phyloP scores from a whole-genome alignment of 768 basidiomycete species.

The Collybia mongolica region DNA sequence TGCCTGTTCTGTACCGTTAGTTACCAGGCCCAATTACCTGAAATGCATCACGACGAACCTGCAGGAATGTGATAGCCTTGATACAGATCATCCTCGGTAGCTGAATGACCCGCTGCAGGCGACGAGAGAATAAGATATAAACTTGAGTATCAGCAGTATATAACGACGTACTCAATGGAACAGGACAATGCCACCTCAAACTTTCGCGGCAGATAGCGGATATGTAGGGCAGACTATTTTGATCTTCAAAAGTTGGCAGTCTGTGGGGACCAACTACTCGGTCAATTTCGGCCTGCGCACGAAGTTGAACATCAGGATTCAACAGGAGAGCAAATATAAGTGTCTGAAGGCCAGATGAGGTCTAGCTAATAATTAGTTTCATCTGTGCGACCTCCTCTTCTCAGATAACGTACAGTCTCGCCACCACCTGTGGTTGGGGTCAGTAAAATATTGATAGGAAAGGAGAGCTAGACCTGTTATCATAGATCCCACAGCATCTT shows the following conservation, averaged over 20 bases:
- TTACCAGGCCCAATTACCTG: no score
- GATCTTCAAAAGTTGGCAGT: slow-evolving; percentile 28
- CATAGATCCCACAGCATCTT: slow-evolving; percentile 29
- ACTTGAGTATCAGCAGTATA: not conserved
- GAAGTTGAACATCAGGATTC: slow-evolving; percentile 24
- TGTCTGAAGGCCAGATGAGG: slow-evolving; percentile 6
- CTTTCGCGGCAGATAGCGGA: slow-evolving; percentile 28
- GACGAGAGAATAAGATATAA: slow-evolving; percentile 2
- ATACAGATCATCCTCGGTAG: slow-evolving; percentile 6
- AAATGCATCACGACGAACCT: slow-evolving; percentile 7
- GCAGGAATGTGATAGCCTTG: slow-evolving; percentile 15
- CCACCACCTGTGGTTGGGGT: no score
- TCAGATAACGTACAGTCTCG: slow-evolving; percentile 1
- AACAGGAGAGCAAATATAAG: slow-evolving; percentile 30
- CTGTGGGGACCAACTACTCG: slow-evolving; percentile 24
- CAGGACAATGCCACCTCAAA: slow-evolving; percentile 24
- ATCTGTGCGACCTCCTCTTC: slow-evolving; percentile 39
- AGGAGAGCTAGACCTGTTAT: slow-evolving; percentile 13
- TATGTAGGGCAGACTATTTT: slow-evolving; percentile 25
- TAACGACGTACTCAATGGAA: slow-evolving; percentile 21
- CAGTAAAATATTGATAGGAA: no score
- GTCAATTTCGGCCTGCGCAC: slow-evolving; percentile 32
- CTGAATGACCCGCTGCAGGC: slow-evolving; percentile 12
- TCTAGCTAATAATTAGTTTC: slow-evolving; percentile 19
- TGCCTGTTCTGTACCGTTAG: no score